A percentile compares a stretch with the other conserved stretches of the same genome.
Conservation (phyloP, 352 stramenopile genomes). For the Globisporangium radiosum region DNA sequence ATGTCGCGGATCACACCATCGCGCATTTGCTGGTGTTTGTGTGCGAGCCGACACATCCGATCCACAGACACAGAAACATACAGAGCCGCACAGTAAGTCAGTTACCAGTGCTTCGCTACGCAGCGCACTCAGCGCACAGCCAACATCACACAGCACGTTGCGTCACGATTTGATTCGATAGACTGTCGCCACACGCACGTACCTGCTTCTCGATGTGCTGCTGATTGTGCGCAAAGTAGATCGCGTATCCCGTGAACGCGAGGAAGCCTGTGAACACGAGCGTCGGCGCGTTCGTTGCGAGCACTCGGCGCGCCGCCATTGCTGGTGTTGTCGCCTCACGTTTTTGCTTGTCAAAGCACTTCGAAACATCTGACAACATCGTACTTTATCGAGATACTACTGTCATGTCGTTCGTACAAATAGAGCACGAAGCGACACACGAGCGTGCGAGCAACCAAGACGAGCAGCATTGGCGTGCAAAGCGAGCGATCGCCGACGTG, state of each 20-base stretch:
- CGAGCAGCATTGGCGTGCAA: not conserved
- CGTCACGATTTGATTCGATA: no score
- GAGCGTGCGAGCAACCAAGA: not conserved
- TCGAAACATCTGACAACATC: not conserved
- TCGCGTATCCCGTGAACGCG: constrained; percentile 38
- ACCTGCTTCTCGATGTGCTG: constrained; percentile 70
- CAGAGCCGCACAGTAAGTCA: not conserved
- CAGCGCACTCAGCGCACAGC: no score
- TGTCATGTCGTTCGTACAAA: not conserved
- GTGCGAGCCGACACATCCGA: not conserved
- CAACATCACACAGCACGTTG: not conserved
- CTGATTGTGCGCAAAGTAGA: constrained; percentile 81
- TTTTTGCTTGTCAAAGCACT: not conserved
- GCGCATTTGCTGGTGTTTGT: constrained; percentile 42
- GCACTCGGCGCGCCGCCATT: constrained; percentile 11
- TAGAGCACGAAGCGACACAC: constrained; percentile 1
- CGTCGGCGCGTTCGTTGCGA: constrained; percentile 39
- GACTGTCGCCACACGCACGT: not conserved
- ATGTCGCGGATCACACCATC: constrained; percentile 79
- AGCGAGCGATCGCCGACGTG: not conserved
- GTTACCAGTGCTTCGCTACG: not conserved
- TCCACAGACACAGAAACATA: not conserved
- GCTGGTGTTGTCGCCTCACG: not conserved
- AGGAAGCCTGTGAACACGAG: constrained; percentile 38
- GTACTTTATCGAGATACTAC: not conserved